phyloP scores from a whole-genome alignment of 495 filamentous ascomycete species.

The Aspergillus hancockii region DNA sequence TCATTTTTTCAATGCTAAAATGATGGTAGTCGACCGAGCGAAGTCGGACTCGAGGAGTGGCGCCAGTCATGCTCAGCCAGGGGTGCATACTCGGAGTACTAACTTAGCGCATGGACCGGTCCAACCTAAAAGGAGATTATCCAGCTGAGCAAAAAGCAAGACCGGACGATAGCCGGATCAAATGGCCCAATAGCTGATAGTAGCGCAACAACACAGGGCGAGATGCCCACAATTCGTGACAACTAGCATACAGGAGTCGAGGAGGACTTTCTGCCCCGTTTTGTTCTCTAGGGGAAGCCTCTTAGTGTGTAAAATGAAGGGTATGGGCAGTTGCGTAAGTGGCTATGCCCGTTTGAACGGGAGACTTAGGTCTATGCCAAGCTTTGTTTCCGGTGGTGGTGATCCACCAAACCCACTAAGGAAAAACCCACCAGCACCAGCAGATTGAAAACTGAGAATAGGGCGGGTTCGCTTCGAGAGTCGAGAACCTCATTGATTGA shows the following conservation, averaged over 20 bases:
- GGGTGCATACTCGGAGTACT: neutral
- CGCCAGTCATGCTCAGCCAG: slow-evolving; percentile 3
- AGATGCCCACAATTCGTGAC: neutral
- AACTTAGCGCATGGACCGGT: slow-evolving; percentile 3
- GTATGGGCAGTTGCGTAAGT: neutral
- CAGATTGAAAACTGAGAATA: slow-evolving; percentile 1
- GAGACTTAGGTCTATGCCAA: slow-evolving; percentile 5
- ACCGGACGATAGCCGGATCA: neutral
- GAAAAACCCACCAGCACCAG: neutral
- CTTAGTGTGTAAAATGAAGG: neutral
- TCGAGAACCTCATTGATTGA: slow-evolving; percentile 2
- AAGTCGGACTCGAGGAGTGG: neutral
- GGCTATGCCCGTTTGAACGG: slow-evolving; percentile 7
- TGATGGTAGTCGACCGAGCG: neutral
- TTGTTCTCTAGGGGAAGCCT: neutral
- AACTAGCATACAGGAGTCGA: neutral
- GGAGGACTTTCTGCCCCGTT: neutral
- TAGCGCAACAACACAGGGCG: neutral
- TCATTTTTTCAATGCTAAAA: neutral
- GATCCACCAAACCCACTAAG: slow-evolving; percentile 6
- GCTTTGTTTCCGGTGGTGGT: slow-evolving; percentile 12
- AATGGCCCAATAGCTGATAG: neutral
- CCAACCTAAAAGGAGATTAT: slow-evolving; percentile 6
- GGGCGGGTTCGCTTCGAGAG: neutral
- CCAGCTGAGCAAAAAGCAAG: slow-evolving; percentile 4